Conservation (phyloP, 164 flowering plant species). For the Stephania yunnanensis region DNA sequence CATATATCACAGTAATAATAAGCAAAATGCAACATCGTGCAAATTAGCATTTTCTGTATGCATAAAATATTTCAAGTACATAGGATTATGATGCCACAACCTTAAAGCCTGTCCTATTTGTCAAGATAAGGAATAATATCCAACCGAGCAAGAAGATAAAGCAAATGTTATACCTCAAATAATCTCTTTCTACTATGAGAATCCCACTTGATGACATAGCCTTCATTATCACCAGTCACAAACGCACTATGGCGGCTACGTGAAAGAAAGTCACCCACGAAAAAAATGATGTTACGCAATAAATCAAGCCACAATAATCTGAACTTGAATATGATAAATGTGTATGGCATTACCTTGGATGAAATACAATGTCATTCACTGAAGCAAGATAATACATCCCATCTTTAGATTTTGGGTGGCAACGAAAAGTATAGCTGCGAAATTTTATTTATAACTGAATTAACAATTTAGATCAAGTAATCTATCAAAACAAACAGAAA, state of each 20-base stretch:
- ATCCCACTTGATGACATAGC: conserved; percentile 72
- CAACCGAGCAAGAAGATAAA: not conserved
- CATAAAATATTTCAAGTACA: not conserved
- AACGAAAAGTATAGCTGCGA: conserved; percentile 67
- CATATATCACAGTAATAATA: not conserved
- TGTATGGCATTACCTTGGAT: conserved; percentile 46
- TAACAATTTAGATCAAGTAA: not conserved
- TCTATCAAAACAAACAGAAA: not conserved
- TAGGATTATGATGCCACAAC: not conserved
- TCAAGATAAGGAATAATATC: not conserved
- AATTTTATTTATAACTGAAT: not conserved
- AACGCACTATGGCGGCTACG: conserved; percentile 41
- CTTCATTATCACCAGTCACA: conserved; percentile 80
- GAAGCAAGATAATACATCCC: conserved; percentile 51
- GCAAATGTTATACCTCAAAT: conserved; percentile 49
- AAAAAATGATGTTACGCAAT: not conserved
- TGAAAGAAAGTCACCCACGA: conserved; percentile 2
- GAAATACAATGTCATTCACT: conserved; percentile 75
- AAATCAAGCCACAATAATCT: not conserved
- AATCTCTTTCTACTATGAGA: conserved; percentile 52
- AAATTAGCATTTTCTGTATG: not conserved
- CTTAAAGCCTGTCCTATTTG: not conserved
- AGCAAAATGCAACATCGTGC: not conserved
- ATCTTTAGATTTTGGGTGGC: conserved; percentile 62
- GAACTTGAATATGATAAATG: conserved; percentile 1